phyloP scores from a whole-genome alignment of 805 yeast genomes.

The Dipodascopsis tothii region DNA sequence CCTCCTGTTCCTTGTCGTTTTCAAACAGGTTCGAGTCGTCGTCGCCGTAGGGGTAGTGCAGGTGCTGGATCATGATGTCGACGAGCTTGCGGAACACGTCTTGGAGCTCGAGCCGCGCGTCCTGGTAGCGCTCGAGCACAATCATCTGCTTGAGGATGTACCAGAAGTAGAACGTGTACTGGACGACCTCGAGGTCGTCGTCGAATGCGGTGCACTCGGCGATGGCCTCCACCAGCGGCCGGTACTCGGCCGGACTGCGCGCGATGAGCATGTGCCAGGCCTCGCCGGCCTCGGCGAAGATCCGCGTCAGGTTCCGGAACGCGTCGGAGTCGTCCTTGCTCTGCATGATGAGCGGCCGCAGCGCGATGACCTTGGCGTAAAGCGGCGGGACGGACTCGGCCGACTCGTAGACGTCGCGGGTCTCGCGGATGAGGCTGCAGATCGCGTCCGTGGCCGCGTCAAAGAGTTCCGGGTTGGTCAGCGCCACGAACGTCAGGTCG shows the following conservation, averaged over 20 bases:
- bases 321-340: conserved; percentile 49
- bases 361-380: conserved; percentile 57
- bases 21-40: conserved; percentile 45
- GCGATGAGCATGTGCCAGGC: conserved; percentile 88
- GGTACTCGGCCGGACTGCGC: conserved; percentile 58
- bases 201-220: conserved; percentile 64
- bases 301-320: conserved; percentile 60
- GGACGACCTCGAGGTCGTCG: conserved; percentile 80
- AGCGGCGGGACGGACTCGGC: conserved; percentile 55
- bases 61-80: conserved; percentile 54
- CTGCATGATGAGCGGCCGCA: conserved; percentile 44
- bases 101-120: conserved; percentile 43
- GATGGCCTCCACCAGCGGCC: conserved; percentile 64
- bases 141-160: conserved; percentile 68
- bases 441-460: conserved; percentile 83
- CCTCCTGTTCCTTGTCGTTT: conserved; percentile 72
- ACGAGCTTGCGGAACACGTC: conserved; percentile 55
- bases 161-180: conserved; percentile 91
- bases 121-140: conserved; percentile 49
- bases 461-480: conserved; percentile 54
- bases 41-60: conserved; percentile 61
- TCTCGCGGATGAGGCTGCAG: conserved; percentile 72
- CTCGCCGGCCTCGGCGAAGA: conserved; percentile 89
- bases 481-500: conserved; percentile 56
- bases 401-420: conserved; percentile 53